Conservation (phyloP, 306 rosid genomes). For the Fagus sylvatica region DNA sequence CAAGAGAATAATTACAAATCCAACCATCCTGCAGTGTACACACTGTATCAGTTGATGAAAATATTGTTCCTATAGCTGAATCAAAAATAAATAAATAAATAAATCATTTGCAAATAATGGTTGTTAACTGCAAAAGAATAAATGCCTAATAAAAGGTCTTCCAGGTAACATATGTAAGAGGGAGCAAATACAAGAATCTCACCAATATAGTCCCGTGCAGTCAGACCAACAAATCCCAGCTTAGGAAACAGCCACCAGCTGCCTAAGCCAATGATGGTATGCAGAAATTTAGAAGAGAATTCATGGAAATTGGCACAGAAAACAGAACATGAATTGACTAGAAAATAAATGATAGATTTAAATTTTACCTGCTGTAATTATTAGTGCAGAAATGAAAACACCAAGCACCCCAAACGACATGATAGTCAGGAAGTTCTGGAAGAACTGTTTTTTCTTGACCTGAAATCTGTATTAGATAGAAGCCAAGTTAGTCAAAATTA, state of each 20-base stretch:
- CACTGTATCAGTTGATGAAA: conserved; percentile 90
- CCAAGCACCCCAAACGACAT: conserved; percentile 86
- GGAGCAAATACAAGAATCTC: conserved; percentile 21
- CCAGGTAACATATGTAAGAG: neutral
- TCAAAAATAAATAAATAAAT: conserved; percentile 28
- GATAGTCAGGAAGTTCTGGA: conserved; percentile 83
- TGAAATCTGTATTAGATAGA: conserved; percentile 61
- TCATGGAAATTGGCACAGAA: neutral
- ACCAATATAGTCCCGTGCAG: conserved; percentile 67
- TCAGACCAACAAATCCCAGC: conserved; percentile 60
- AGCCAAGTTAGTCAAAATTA: too few species aligned
- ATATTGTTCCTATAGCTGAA: conserved; percentile 85
- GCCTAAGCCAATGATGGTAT: conserved; percentile 55
- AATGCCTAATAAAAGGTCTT: neutral
- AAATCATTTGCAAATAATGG: conserved; percentile 21
- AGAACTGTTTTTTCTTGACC: conserved; percentile 94
- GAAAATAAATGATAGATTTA: conserved; percentile 1
- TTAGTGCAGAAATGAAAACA: conserved; percentile 64
- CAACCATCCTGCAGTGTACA: conserved; percentile 88
- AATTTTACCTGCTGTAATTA: conserved; percentile 61
- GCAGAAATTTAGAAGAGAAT: conserved; percentile 25
- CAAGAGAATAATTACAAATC: conserved; percentile 28
- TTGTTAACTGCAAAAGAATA: neutral
- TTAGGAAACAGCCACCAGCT: conserved; percentile 85
- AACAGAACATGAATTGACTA: neutral